A percentile compares a stretch with the other conserved stretches of the same genome.
Conservation (phyloP, 108 stramenopile species). For the Cyclostephanos invisitatus region DNA sequence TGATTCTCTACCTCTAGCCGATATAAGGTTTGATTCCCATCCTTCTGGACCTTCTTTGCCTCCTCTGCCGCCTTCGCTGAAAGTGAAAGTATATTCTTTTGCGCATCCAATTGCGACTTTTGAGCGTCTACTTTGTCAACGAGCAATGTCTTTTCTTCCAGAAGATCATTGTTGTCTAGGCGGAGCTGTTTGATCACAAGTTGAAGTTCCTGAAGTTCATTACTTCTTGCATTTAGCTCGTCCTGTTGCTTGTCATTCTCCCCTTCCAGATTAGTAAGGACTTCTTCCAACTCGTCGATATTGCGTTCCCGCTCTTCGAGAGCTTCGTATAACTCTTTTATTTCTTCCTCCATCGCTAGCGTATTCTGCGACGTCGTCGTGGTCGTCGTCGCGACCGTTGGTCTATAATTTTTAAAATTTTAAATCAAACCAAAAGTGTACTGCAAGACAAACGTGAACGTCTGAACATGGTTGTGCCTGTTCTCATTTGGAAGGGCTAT, state of each 20-base stretch:
- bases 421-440: too few species aligned
- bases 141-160: conserved; percentile 23
- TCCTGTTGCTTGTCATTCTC: conserved; percentile 36
- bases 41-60: conserved; percentile 20
- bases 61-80: conserved; percentile 29
- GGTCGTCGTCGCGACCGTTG: too few species aligned
- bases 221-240: conserved; percentile 16
- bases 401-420: not conserved
- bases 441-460: too few species aligned
- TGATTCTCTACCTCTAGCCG: conserved; percentile 48
- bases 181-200: conserved; percentile 26
- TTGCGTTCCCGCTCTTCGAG: conserved; percentile 42
- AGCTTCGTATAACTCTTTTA: conserved; percentile 24
- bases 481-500: not conserved
- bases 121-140: conserved; percentile 30
- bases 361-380: not conserved
- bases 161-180: conserved; percentile 27
- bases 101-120: conserved; percentile 30
- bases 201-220: conserved; percentile 28
- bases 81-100: conserved; percentile 27
- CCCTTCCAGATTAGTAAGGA: conserved; percentile 19
- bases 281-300: conserved; percentile 29
- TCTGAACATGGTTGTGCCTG: too few species aligned
- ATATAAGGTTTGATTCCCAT: conserved; percentile 23
- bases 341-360: not conserved